phyloP scores from a whole-genome alignment of 345 rosid genomes.

The Populus alba region DNA sequence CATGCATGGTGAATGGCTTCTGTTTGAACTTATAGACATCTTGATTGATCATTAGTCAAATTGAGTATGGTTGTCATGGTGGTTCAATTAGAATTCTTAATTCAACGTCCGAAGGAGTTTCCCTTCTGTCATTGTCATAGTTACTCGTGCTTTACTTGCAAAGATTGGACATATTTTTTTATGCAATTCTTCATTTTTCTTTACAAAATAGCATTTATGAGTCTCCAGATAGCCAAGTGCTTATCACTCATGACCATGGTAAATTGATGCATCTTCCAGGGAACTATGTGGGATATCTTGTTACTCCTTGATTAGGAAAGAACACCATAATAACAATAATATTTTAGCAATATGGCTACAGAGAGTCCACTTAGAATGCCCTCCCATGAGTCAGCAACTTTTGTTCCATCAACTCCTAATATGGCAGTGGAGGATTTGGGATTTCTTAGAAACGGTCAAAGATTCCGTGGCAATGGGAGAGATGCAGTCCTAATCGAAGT shows the following conservation, averaged over 20 bases:
- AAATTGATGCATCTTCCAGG: conserved; percentile 11
- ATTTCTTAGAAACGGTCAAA: conserved; percentile 18
- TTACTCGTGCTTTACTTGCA: neutral
- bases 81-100: neutral
- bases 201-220: neutral
- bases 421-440: conserved; percentile 30
- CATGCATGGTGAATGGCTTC: neutral
- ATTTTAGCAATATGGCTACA: conserved; percentile 42
- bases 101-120: neutral
- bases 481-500: conserved; percentile 43
- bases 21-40: neutral
- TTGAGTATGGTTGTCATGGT: too few species aligned
- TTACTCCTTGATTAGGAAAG: neutral
- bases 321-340: neutral
- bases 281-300: neutral
- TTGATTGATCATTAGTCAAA: too few species aligned
- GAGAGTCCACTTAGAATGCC: conserved; percentile 56
- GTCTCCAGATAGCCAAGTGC: neutral
- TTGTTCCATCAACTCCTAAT: conserved; percentile 24
- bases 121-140: neutral
- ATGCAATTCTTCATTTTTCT: neutral
- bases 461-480: conserved; percentile 20
- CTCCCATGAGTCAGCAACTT: conserved; percentile 22
- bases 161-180: neutral
- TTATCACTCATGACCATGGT: neutral